Conservation (phyloP, 306 rosid species). For the Lupinus albus region DNA sequence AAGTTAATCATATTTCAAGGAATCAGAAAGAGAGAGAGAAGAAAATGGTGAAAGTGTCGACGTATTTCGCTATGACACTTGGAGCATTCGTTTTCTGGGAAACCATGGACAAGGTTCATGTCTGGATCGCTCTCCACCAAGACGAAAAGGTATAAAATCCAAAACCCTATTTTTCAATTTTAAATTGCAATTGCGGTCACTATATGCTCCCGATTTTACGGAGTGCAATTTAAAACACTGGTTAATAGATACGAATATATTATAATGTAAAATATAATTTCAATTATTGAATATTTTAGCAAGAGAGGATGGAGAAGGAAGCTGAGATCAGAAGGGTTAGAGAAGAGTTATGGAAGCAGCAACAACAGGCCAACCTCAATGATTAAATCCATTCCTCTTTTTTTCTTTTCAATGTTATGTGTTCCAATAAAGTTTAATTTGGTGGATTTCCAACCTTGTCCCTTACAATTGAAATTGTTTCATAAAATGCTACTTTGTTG, state of each 20-base stretch:
- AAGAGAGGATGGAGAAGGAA: slow-evolving; percentile 79
- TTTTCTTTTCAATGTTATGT: slow-evolving; percentile 30
- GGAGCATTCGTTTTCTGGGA: slow-evolving; percentile 96
- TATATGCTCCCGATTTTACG: too few species aligned
- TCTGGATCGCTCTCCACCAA: slow-evolving; percentile 97
- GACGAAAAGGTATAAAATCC: slow-evolving; percentile 79
- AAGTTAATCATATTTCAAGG: slow-evolving; percentile 15
- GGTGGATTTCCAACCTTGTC: too few species aligned
- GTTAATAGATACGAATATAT: too few species aligned
- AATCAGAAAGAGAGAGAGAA: slow-evolving; percentile 5
- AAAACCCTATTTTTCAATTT: too few species aligned
- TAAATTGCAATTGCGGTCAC: too few species aligned
- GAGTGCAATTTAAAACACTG: too few species aligned
- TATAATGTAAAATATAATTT: background rate
- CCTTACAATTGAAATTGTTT: too few species aligned
- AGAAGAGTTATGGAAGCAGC: slow-evolving; percentile 60
- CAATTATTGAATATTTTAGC: slow-evolving; percentile 41
- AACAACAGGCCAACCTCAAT: slow-evolving; percentile 57
- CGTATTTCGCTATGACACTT: slow-evolving; percentile 86
- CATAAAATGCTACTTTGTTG: background rate
- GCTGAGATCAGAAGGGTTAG: slow-evolving; percentile 85
- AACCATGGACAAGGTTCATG: slow-evolving; percentile 87
- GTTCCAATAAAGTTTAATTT: slow-evolving; percentile 18
- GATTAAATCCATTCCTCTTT: slow-evolving; percentile 42
- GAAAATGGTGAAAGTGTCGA: slow-evolving; percentile 73